Conservation (phyloP, 257 asterid species). For the Haberlea rhodopensis region DNA sequence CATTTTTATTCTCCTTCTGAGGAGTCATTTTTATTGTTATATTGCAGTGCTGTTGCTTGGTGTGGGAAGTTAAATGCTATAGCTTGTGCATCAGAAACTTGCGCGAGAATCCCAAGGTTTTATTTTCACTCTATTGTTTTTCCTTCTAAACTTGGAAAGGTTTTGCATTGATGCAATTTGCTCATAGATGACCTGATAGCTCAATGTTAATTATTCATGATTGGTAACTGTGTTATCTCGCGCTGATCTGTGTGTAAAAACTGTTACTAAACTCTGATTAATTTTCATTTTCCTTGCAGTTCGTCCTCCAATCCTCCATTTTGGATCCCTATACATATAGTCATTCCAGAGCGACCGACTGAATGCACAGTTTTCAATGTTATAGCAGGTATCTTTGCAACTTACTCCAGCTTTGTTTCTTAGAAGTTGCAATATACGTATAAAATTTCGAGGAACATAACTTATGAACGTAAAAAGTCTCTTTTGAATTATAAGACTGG, state of each 20-base stretch:
- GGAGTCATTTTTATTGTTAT: conserved; percentile 12
- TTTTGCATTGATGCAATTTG: background rate
- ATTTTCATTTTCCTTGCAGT: conserved; percentile 43
- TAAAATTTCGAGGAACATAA: no score
- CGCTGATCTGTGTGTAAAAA: conserved; percentile 6
- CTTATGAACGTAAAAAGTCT: no score
- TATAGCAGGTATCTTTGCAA: conserved; percentile 71
- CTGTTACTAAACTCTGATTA: conserved; percentile 18
- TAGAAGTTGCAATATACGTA: no score
- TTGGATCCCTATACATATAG: conserved; percentile 96
- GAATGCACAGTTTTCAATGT: conserved; percentile 93
- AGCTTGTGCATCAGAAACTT: conserved; percentile 98
- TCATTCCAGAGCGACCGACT: conserved; percentile 97
- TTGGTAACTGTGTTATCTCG: conserved; percentile 13
- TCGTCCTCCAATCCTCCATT: conserved; percentile 89
- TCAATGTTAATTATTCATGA: conserved; percentile 1
- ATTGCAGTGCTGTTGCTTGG: conserved; percentile 94
- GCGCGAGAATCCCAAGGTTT: conserved; percentile 98
- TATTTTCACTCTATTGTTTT: conserved; percentile 14
- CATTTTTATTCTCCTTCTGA: conserved; percentile 4
- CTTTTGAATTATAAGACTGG: no score
- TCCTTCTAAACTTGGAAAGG: background rate
- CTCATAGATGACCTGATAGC: conserved; percentile 16
- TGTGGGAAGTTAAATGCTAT: conserved; percentile 92
- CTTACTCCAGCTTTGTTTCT: no score